A percentile compares a stretch with the other conserved stretches of the same genome.
Conservation (phyloP, 2,329 filamentous ascomycete species). For the Alternaria consortialis region DNA sequence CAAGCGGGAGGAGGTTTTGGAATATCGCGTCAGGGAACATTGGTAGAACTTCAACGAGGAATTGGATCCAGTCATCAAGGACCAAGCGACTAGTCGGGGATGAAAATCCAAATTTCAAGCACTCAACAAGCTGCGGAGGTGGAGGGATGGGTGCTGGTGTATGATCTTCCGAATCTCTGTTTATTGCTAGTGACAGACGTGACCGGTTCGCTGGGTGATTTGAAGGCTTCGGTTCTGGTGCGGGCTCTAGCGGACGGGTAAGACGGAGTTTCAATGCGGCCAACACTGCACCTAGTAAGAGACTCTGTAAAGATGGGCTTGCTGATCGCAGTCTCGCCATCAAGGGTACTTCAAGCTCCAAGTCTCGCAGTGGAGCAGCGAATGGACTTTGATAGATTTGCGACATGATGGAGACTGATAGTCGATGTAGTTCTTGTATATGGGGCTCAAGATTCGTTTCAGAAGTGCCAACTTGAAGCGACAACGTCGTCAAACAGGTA, state of each 20-base stretch:
- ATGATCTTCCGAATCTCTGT: slow-evolving; percentile 42
- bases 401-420: slow-evolving; percentile 69
- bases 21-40: slow-evolving; percentile 87
- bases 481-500: slow-evolving; percentile 71
- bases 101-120: slow-evolving; percentile 81
- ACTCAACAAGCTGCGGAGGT: slow-evolving; percentile 80
- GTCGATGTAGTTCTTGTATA: slow-evolving; percentile 73
- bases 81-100: slow-evolving; percentile 77
- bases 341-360: slow-evolving; percentile 75
- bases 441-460: slow-evolving; percentile 50
- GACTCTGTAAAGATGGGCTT: slow-evolving; percentile 74
- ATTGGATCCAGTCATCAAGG: slow-evolving; percentile 89
- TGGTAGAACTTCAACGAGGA: slow-evolving; percentile 83
- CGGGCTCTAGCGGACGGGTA: slow-evolving; percentile 37
- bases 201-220: slow-evolving; percentile 37
- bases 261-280: slow-evolving; percentile 72
- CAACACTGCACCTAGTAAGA: slow-evolving; percentile 80
- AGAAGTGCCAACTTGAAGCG: slow-evolving; percentile 51
- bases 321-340: slow-evolving; percentile 71
- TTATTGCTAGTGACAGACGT: slow-evolving; percentile 42
- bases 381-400: slow-evolving; percentile 73
- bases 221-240: slow-evolving; percentile 31
- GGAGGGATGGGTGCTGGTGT: slow-evolving; percentile 55
- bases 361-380: slow-evolving; percentile 64
- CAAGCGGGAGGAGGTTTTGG: slow-evolving; percentile 86